Conservation (phyloP, 1,284 basidiomycete species). For the Anthracocystis walkeri region DNA sequence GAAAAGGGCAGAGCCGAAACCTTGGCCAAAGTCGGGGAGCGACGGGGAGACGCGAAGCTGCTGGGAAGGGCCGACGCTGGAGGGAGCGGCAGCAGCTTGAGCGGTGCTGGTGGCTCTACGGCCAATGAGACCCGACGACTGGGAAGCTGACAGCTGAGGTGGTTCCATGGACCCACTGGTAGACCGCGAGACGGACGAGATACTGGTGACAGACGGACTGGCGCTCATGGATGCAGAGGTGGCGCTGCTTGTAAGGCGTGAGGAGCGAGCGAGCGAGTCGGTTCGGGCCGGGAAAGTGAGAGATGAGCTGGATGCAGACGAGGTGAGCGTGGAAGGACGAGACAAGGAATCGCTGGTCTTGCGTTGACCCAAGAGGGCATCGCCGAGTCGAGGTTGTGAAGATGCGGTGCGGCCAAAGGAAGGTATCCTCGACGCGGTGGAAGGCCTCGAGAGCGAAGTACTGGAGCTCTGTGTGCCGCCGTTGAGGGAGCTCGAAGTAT, state of each 20-base stretch:
- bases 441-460: slow-evolving; percentile 20
- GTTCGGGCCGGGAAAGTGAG: slow-evolving; percentile 38
- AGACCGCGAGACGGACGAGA: slow-evolving; percentile 34
- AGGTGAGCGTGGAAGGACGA: slow-evolving; percentile 19
- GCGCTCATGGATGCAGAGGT: slow-evolving; percentile 23
- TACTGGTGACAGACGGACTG: slow-evolving; percentile 27
- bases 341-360: slow-evolving; percentile 45
- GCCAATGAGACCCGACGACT: slow-evolving; percentile 14
- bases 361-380: slow-evolving; percentile 45
- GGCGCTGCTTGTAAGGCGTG: slow-evolving; percentile 16
- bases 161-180: slow-evolving; percentile 47
- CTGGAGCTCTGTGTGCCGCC: neutral
- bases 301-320: slow-evolving; percentile 41
- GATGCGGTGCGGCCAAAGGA: slow-evolving; percentile 38
- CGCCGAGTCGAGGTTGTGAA: slow-evolving; percentile 44
- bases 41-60: slow-evolving; percentile 40
- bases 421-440: slow-evolving; percentile 43
- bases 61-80: neutral
- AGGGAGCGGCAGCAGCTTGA: slow-evolving; percentile 1
- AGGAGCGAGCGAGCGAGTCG: slow-evolving; percentile 35
- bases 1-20: slow-evolving; percentile 42
- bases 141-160: slow-evolving; percentile 29
- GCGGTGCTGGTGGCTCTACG: slow-evolving; percentile 10
- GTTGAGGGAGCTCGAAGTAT: slow-evolving; percentile 1
- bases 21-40: slow-evolving; percentile 40